A percentile compares a stretch with the other conserved stretches of the same genome.
Evolutionary conservation across 169 alveolate species (phyloP).

Genomic region (Condylostoma magnum): DNA sequence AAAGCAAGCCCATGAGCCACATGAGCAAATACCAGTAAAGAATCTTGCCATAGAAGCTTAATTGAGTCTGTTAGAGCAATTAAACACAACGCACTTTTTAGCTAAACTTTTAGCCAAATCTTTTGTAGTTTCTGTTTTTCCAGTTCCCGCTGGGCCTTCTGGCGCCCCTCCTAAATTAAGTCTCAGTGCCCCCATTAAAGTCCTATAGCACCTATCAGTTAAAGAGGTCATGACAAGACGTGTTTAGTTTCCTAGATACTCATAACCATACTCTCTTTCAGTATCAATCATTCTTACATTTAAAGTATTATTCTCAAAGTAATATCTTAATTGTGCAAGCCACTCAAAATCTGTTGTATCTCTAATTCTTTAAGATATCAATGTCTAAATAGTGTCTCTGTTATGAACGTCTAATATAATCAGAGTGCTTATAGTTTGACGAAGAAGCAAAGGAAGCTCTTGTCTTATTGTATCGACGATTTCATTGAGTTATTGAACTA

Average conservation of each 20-base stretch:
- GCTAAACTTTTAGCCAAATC: slow-evolving; percentile 86
- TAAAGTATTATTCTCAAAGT: slow-evolving; percentile 54
- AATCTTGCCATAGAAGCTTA: slow-evolving; percentile 84
- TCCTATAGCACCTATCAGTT: slow-evolving; percentile 88
- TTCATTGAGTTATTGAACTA: not conserved
- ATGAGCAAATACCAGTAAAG: slow-evolving; percentile 76
- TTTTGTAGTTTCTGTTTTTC: slow-evolving; percentile 87
- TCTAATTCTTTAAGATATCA: slow-evolving; percentile 56
- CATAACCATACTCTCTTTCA: slow-evolving; percentile 66
- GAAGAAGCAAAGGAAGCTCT: slow-evolving; percentile 51
- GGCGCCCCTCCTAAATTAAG: slow-evolving; percentile 87
- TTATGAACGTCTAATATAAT: slow-evolving; percentile 81
- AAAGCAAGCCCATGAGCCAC: slow-evolving; percentile 89
- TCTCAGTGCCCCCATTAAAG: slow-evolving; percentile 78
- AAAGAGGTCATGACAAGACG: slow-evolving; percentile 78
- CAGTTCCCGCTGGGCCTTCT: slow-evolving; percentile 93
- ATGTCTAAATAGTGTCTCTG: slow-evolving; percentile 68
- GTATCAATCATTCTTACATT: slow-evolving; percentile 65
- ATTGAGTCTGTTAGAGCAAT: slow-evolving; percentile 83
- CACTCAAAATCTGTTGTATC: slow-evolving; percentile 85
- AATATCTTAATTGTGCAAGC: slow-evolving; percentile 86
- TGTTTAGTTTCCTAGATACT: slow-evolving; percentile 67
- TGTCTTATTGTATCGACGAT: slow-evolving; percentile 59
- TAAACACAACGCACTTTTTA: slow-evolving; percentile 83
- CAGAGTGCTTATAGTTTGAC: slow-evolving; percentile 71